These are phyloP conservation scores for Scheffersomyces quercinus DNA, from an alignment of 1,139 yeast genomes.

Conservation along the genomic window DNA sequence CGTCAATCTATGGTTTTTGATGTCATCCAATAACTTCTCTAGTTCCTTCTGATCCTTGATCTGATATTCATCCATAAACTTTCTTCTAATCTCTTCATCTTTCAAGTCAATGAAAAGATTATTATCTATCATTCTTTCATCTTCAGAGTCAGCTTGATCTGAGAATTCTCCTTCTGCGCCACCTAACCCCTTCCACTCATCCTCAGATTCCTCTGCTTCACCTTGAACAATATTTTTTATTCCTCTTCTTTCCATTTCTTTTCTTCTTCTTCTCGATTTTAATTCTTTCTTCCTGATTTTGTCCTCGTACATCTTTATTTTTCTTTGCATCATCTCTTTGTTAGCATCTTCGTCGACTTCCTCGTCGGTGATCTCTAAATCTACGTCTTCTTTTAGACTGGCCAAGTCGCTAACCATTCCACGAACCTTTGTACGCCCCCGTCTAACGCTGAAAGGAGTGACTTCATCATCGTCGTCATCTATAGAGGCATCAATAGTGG, in stretches of 20 bases:
- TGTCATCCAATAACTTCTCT: conserved; percentile 74
- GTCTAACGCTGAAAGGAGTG: conserved; percentile 26
- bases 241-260: conserved; percentile 53
- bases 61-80: conserved; percentile 67
- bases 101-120: conserved; percentile 58
- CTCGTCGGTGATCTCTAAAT: conserved; percentile 2
- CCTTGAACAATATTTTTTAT: conserved; percentile 62
- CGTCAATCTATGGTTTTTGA: conserved; percentile 78
- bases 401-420: conserved; percentile 12
- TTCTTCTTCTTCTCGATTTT: conserved; percentile 39
- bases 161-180: conserved; percentile 75
- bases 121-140: conserved; percentile 83
- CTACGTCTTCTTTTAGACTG: conserved; percentile 12
- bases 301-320: conserved; percentile 37
- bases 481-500: neutral
- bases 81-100: conserved; percentile 59
- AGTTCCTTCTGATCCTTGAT: conserved; percentile 70
- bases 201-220: conserved; percentile 96
- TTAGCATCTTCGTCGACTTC: conserved; percentile 22
- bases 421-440: conserved; percentile 24
- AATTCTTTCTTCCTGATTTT: conserved; percentile 41
- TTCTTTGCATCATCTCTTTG: conserved; percentile 28
- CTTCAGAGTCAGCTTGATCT: conserved; percentile 71
- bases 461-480: conserved; percentile 24
- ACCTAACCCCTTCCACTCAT: conserved; percentile 92